Percentiles rank a stretch among this genome's conserved stretches.
These are phyloP conservation scores for Aquilaria sinensis DNA, from an alignment of 345 rosid species.

Conservation along the genomic window DNA sequence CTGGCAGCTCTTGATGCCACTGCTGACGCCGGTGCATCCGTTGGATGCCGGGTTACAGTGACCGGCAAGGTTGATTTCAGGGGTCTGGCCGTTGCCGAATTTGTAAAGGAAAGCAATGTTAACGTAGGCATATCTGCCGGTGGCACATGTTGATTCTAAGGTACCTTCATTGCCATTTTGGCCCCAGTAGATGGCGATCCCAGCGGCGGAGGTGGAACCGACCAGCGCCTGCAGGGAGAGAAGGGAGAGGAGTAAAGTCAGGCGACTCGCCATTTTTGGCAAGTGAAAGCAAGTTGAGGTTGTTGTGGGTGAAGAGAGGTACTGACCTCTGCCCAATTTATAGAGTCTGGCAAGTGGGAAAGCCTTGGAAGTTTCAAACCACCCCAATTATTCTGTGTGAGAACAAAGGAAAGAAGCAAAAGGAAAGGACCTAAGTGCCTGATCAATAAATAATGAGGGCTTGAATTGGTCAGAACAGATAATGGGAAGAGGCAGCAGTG, in stretches of 20 bases:
- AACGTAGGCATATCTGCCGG: too few species aligned
- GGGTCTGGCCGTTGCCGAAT: too few species aligned
- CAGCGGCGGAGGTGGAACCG: slow-evolving; percentile 15
- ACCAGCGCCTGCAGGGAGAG: slow-evolving; percentile 1
- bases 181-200: slow-evolving; percentile 25
- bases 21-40: too few species aligned
- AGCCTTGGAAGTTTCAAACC: background rate
- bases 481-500: too few species aligned
- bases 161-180: too few species aligned
- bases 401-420: background rate
- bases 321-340: background rate
- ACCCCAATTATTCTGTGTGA: background rate
- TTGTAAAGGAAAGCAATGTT: too few species aligned
- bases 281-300: background rate
- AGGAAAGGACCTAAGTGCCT: background rate
- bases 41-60: too few species aligned
- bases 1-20: too few species aligned
- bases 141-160: too few species aligned
- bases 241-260: slow-evolving; percentile 14
- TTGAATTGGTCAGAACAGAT: too few species aligned
- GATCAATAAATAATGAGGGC: too few species aligned
- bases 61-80: too few species aligned
- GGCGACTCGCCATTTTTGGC: slow-evolving; percentile 14
- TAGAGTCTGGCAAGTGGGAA: background rate
- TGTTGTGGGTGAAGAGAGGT: background rate